phyloP scores from a whole-genome alignment of 768 basidiomycete species.

The Lactifluus subvellereus region DNA sequence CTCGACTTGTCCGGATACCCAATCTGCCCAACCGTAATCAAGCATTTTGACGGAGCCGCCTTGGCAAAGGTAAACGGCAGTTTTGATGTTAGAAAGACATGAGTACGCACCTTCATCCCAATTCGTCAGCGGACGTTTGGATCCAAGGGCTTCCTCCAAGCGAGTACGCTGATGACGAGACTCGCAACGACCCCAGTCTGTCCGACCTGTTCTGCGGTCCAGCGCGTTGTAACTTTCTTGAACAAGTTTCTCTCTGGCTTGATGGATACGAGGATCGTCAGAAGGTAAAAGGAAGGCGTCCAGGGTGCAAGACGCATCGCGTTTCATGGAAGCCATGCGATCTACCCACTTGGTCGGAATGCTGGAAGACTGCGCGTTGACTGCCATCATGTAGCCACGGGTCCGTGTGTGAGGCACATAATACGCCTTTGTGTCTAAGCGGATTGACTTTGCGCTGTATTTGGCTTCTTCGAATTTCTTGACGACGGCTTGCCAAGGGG shows the following conservation, averaged over 20 bases:
- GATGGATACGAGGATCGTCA: constrained; percentile 88
- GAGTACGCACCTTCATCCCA: constrained; percentile 78
- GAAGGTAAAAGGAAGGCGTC: constrained; percentile 89
- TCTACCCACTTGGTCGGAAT: constrained; percentile 68
- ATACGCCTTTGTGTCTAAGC: constrained; percentile 82
- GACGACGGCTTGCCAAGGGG: constrained; percentile 79
- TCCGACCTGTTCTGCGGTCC: constrained; percentile 66
- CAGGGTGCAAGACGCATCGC: constrained; percentile 83
- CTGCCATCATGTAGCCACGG: constrained; percentile 80
- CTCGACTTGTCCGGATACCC: constrained; percentile 89
- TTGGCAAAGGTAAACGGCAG: constrained; percentile 26
- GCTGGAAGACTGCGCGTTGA: constrained; percentile 54
- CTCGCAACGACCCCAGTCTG: constrained; percentile 91
- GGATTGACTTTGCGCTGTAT: constrained; percentile 65
- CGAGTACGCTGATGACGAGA: constrained; percentile 85
- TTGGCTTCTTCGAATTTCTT: constrained; percentile 66
- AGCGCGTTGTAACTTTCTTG: constrained; percentile 57
- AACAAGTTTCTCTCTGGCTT: constrained; percentile 79
- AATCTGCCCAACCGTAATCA: constrained; percentile 91
- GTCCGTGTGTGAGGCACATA: constrained; percentile 95
- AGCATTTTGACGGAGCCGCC: constrained; percentile 80
- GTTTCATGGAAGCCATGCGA: constrained; percentile 56
- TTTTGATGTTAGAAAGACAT: constrained; percentile 6
- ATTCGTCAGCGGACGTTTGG: constrained; percentile 79
- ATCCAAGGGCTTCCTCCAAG: constrained; percentile 74